phyloP scores from a whole-genome alignment of 176 grass and related monocot species.

The Aegilops tauschii region DNA sequence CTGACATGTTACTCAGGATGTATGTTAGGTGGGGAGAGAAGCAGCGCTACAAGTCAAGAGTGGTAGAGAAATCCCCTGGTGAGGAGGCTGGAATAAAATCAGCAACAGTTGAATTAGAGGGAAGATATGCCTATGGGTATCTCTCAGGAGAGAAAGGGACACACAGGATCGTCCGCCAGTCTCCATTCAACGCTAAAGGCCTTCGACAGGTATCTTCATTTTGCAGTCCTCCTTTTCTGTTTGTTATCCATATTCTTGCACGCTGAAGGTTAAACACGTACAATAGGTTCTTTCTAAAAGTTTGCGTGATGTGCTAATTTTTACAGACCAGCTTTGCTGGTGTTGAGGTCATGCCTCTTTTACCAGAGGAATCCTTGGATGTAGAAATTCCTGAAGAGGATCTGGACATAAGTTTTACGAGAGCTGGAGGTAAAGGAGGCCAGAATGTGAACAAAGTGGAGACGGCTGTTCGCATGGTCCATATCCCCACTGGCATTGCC shows the following conservation, averaged over 20 bases:
- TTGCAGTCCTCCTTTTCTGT: not conserved
- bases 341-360: slow-evolving; percentile 93
- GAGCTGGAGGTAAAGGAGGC: slow-evolving; percentile 94
- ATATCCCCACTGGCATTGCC: slow-evolving; percentile 87
- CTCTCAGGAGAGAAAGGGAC: slow-evolving; percentile 97
- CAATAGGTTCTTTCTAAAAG: not conserved
- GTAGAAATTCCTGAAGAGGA: slow-evolving; percentile 97
- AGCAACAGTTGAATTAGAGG: slow-evolving; percentile 79
- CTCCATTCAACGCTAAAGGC: slow-evolving; percentile 96
- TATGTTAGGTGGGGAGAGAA: slow-evolving; percentile 97
- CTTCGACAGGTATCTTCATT: slow-evolving; percentile 73
- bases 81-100: slow-evolving; percentile 99
- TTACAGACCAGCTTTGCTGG: slow-evolving; percentile 93
- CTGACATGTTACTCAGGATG: slow-evolving; percentile 93
- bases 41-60: slow-evolving; percentile 81
- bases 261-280: not conserved
- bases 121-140: slow-evolving; percentile 91
- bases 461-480: slow-evolving; percentile 91
- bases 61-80: slow-evolving; percentile 81
- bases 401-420: slow-evolving; percentile 83
- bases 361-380: slow-evolving; percentile 78
- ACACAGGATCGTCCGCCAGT: slow-evolving; percentile 91
- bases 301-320: not conserved
- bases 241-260: not conserved
- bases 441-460: slow-evolving; percentile 99